Evolutionary conservation across 2,329 filamentous ascomycete genomes (phyloP), one percentile per base, ranked within the genome.

Genomic region (Claviceps sp.): DNA sequence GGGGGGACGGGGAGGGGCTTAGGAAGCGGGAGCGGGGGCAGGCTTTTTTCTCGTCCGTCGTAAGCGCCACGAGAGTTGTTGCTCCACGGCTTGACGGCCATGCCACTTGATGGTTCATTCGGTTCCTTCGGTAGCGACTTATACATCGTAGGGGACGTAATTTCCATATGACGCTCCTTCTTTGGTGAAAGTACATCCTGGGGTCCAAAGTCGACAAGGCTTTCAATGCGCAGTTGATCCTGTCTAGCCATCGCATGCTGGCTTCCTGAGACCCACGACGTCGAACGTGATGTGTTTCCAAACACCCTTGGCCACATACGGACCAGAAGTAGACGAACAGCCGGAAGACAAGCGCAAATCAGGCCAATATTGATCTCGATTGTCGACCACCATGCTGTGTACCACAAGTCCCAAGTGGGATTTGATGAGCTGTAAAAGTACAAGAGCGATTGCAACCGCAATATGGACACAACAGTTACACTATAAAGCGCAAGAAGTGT

Each of bases 291-390:
- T 3, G 52, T 46, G 34, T 42, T 51, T 8, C 43, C 52, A 50
- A 54, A 54, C n/a, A 47, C 37, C 3, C 46, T 37, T 18, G 53
- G 53, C 37, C 53, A 45, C 24, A 48, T 34, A 4, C 48, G 48
- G 24, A 43, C 3, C 2, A 50, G 37, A 24, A 50, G 9, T 9
- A 50, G 22, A 5, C 48, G 48, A 13, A 48, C 9, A 8, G 18
- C 38, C 34, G 46, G 46, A n/a, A 55, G 51, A 16, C 51, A 55
- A 3, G 49, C 51, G 37, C 51, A 53, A 9, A 55, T 53, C 41
- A 53, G 48, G 20, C 54, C 51, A 18, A 55, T 18, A 42, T 53
- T 53, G 54, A 55, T 49, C 37, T 55, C 51, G 30, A 55, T 50
- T 13, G 48, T 51, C 20, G 54, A 55, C 54, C 54, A 55, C 54